These are phyloP conservation scores for Zymoseptoria tritici DNA, from an alignment of 2,329 filamentous ascomycete genomes.

Conservation along the genomic window DNA sequence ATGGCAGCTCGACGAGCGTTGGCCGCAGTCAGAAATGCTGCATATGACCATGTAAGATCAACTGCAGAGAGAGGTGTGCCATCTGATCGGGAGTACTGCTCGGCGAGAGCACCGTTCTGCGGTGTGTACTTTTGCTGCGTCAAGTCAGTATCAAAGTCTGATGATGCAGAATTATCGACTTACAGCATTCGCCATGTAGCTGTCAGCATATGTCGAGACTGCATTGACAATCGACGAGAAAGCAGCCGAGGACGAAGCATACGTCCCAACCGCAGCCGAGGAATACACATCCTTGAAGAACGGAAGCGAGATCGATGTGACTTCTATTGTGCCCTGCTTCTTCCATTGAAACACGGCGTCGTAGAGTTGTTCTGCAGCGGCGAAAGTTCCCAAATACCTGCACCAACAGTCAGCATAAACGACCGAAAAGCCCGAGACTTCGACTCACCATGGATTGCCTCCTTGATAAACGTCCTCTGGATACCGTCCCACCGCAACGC, in stretches of 20 bases:
- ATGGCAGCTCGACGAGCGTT: slow-evolving; percentile 50
- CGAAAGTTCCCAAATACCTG: slow-evolving; percentile 60
- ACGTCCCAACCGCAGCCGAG: slow-evolving; percentile 55
- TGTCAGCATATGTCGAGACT: slow-evolving; percentile 56
- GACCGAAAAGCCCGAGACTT: too few relatives aligned
- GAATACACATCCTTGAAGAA: slow-evolving; percentile 65
- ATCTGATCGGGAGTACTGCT: slow-evolving; percentile 54
- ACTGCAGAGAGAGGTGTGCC: slow-evolving; percentile 52
- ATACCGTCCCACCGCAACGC: slow-evolving; percentile 31
- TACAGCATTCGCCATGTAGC: slow-evolving; percentile 38
- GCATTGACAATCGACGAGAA: slow-evolving; percentile 47
- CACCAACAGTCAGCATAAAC: not conserved
- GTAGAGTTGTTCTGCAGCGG: slow-evolving; percentile 73
- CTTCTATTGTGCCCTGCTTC: slow-evolving; percentile 52
- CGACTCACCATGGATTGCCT: slow-evolving; percentile 8
- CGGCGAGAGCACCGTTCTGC: slow-evolving; percentile 55
- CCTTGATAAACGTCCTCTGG: not conserved
- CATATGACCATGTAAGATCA: slow-evolving; percentile 68
- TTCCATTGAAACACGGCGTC: slow-evolving; percentile 68
- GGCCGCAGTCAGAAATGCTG: slow-evolving; percentile 58
- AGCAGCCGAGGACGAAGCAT: slow-evolving; percentile 40
- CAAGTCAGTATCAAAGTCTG: not conserved
- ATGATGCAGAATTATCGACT: not conserved
- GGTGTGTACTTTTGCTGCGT: slow-evolving; percentile 40
- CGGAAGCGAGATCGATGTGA: slow-evolving; percentile 56